phyloP scores from a whole-genome alignment of 768 basidiomycete species.

The Leccinum longicurvipes region DNA sequence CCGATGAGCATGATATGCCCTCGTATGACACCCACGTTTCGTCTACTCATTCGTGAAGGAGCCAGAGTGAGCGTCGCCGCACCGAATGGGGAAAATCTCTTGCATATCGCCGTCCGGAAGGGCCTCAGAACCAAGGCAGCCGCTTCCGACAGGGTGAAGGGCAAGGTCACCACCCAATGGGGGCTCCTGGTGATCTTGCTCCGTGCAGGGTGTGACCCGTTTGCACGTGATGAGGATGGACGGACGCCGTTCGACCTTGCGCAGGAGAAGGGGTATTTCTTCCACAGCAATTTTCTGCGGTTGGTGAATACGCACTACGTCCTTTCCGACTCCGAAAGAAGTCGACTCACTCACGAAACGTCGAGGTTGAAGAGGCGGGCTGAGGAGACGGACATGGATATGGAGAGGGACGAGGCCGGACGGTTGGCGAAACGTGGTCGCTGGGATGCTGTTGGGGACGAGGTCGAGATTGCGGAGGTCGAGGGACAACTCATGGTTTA shows the following conservation, averaged over 20 bases:
- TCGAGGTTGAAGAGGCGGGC: neutral
- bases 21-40: neutral
- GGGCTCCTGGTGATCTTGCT: neutral
- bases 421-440: neutral
- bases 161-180: neutral
- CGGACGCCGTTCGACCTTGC: constrained; percentile 3
- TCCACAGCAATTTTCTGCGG: neutral
- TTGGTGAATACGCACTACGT: neutral
- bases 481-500: constrained; percentile 2
- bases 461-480: neutral
- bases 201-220: neutral
- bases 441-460: neutral
- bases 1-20: neutral
- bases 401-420: neutral
- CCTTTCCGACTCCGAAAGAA: neutral
- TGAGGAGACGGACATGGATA: neutral
- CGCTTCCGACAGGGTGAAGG: neutral
- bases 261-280: neutral
- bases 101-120: neutral
- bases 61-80: neutral
- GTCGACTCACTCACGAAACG: neutral
- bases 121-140: neutral
- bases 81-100: constrained; percentile 1
- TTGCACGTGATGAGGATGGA: neutral
- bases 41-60: neutral